Evolutionary conservation across 2,329 filamentous ascomycete species (phyloP), one percentile per base, ranked within the genome.

Genomic region (Diaporthe eres): DNA sequence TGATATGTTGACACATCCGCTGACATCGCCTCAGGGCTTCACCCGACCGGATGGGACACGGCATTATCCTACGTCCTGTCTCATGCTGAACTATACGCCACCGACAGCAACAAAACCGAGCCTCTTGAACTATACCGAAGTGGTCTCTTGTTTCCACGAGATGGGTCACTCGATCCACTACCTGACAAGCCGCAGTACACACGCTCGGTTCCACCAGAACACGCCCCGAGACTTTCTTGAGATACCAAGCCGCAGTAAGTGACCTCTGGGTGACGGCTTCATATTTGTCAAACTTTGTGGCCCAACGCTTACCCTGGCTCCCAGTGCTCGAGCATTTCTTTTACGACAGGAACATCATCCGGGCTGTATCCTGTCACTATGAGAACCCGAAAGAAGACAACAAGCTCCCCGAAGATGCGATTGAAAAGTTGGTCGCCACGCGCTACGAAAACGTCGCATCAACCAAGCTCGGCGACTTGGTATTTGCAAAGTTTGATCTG

Each of bases 251-350:
- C 37, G n/a, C 39, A 63, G 60, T 47, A 31, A 44, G 58, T 28
- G 22, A n/a, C n/a, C n/a, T n/a, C n/a, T n/a, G n/a, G n/a, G n/a
- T n/a, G n/a, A n/a, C n/a, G n/a, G n/a, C n/a, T n/a, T n/a, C n/a
- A n/a, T n/a, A n/a, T n/a, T n/a, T n/a, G n/a, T n/a, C n/a, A n/a
- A n/a, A n/a, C n/a, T n/a, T n/a, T n/a, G n/a, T n/a, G n/a, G n/a
- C n/a, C n/a, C n/a, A n/a, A n/a, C n/a, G n/a, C n/a, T n/a, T n/a
- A n/a, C n/a, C n/a, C n/a, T n/a, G n/a, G n/a, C n/a, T n/a, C n/a
- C n/a, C n/a, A 63, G 60, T 63, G 60, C 60, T 47, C 6, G 39
- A 63, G 9, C 25, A 63, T 25, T 63, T 63, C 60, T 63, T 63
- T 13, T 63, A 63, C 9, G 60, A 47, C n/a, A 63, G 19, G 25